These are phyloP conservation scores for Aquilaria malaccensis DNA, from an alignment of 345 rosid species.

Conservation along the genomic window DNA sequence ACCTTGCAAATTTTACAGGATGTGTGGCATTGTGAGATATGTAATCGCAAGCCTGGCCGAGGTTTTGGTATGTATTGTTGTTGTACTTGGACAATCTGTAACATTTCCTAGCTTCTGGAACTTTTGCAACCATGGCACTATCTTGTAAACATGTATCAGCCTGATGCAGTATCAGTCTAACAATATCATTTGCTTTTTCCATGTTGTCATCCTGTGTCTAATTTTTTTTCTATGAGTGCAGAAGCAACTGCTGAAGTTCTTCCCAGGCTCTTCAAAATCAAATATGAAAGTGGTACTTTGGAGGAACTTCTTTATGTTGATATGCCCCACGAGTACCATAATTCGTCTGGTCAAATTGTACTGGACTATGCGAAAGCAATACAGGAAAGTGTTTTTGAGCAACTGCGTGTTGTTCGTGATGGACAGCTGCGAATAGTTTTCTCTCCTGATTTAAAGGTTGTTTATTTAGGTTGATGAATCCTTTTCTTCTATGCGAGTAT, in stretches of 20 bases:
- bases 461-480: not conserved
- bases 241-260: slow-evolving; percentile 98
- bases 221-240: slow-evolving; percentile 21
- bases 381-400: slow-evolving; percentile 99
- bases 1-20: slow-evolving; percentile 47
- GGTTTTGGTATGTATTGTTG: slow-evolving; percentile 72
- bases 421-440: slow-evolving; percentile 94
- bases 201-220: not conserved
- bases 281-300: slow-evolving; percentile 96
- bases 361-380: slow-evolving; percentile 98
- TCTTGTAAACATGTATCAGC: not conserved
- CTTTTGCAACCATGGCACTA: not conserved
- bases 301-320: slow-evolving; percentile 95
- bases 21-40: slow-evolving; percentile 98
- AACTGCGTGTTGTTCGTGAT: slow-evolving; percentile 98
- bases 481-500: not conserved
- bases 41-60: slow-evolving; percentile 96
- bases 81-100: not conserved
- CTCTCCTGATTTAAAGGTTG: slow-evolving; percentile 90
- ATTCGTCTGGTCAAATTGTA: slow-evolving; percentile 88
- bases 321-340: slow-evolving; percentile 94
- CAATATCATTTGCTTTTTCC: not conserved
- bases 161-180: not conserved
- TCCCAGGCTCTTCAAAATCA: slow-evolving; percentile 96
- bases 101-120: not conserved